Evolutionary conservation across 176 grass and related monocot genomes (phyloP).

Genomic region (Rhipidocladum racemiflorum): DNA sequence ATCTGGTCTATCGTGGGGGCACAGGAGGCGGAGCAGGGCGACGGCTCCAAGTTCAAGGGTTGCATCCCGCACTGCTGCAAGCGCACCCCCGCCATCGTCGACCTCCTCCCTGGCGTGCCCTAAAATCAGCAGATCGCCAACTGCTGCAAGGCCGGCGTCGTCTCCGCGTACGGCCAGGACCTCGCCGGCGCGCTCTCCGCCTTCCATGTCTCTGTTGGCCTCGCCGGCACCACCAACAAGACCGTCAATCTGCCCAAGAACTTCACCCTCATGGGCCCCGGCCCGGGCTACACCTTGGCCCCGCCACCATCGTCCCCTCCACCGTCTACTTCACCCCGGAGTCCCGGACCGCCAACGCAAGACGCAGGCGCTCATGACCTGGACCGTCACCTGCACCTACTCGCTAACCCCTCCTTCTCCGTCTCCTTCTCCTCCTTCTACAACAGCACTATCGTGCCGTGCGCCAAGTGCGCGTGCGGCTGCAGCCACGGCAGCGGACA

Average conservation of each 20-base stretch:
- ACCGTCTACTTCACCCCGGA: slow-evolving; percentile 67
- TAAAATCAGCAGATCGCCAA: slow-evolving; percentile 99
- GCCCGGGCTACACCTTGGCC: slow-evolving; percentile 75
- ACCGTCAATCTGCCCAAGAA: slow-evolving; percentile 83
- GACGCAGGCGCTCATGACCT: slow-evolving; percentile 94
- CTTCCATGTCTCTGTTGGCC: slow-evolving; percentile 88
- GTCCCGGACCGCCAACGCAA: slow-evolving; percentile 59
- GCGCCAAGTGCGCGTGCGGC: slow-evolving; percentile 71
- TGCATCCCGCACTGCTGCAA: slow-evolving; percentile 81
- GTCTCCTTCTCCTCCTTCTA: slow-evolving; percentile 97
- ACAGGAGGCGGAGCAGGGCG: slow-evolving; percentile 80
- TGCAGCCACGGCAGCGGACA: slow-evolving; percentile 41
- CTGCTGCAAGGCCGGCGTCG: slow-evolving; percentile 94
- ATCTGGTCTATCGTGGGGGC: slow-evolving; percentile 98
- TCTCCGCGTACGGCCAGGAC: slow-evolving; percentile 76
- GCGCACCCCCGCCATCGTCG: slow-evolving; percentile 60
- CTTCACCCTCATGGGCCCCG: slow-evolving; percentile 73
- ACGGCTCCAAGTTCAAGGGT: slow-evolving; percentile 97
- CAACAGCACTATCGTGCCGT: slow-evolving; percentile 80
- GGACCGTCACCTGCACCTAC: slow-evolving; percentile 88
- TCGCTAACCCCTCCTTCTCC: slow-evolving; percentile 73
- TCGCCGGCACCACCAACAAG: slow-evolving; percentile 85
- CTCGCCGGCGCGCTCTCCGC: slow-evolving; percentile 44
- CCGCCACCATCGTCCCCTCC: slow-evolving; percentile 59
- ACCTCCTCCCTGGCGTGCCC: slow-evolving; percentile 87